Percentiles rank a stretch among this genome's conserved stretches.
These are phyloP conservation scores for Cercospora berteroae DNA, from an alignment of 2,329 filamentous ascomycete genomes.

Conservation along the genomic window DNA sequence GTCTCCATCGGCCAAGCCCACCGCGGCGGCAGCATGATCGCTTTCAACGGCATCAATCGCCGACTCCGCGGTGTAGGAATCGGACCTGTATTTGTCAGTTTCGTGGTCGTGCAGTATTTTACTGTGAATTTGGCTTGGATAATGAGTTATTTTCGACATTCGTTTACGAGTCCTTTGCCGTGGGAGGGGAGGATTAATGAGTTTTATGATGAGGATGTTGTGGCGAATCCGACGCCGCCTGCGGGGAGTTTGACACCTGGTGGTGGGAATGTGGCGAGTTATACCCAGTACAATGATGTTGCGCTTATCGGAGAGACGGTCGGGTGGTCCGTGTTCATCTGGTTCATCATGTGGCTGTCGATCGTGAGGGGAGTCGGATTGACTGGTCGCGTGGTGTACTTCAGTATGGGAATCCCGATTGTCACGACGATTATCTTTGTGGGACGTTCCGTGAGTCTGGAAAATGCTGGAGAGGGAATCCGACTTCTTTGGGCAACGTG, in stretches of 20 bases:
- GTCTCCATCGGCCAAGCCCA: slow-evolving; percentile 56
- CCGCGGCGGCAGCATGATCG: slow-evolving; percentile 33
- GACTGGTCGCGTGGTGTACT: slow-evolving; percentile 60
- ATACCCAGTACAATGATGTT: slow-evolving; percentile 49
- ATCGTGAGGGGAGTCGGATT: slow-evolving; percentile 60
- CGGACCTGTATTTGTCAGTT: slow-evolving; percentile 53
- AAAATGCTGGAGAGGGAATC: slow-evolving; percentile 55
- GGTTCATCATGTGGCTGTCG: slow-evolving; percentile 60
- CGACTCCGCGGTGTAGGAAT: slow-evolving; percentile 56
- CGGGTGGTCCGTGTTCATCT: slow-evolving; percentile 58
- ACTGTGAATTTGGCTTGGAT: slow-evolving; percentile 59
- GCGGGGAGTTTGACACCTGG: slow-evolving; percentile 38
- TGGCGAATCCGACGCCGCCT: slow-evolving; percentile 49
- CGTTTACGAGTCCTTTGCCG: slow-evolving; percentile 55
- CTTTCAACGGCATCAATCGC: slow-evolving; percentile 49
- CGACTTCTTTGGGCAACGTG: slow-evolving; percentile 51
- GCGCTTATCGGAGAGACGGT: slow-evolving; percentile 56
- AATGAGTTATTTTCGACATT: slow-evolving; percentile 58
- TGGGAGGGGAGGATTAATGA: slow-evolving; percentile 53
- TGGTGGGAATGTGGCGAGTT: slow-evolving; percentile 43
- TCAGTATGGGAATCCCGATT: slow-evolving; percentile 61
- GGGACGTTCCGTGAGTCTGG: slow-evolving; percentile 54
- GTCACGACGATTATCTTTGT: slow-evolving; percentile 57
- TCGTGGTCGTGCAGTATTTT: slow-evolving; percentile 58
- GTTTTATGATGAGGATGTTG: slow-evolving; percentile 54